These are phyloP conservation scores for Solanum sejunctum DNA, from an alignment of 257 asterid genomes.

Conservation along the genomic window DNA sequence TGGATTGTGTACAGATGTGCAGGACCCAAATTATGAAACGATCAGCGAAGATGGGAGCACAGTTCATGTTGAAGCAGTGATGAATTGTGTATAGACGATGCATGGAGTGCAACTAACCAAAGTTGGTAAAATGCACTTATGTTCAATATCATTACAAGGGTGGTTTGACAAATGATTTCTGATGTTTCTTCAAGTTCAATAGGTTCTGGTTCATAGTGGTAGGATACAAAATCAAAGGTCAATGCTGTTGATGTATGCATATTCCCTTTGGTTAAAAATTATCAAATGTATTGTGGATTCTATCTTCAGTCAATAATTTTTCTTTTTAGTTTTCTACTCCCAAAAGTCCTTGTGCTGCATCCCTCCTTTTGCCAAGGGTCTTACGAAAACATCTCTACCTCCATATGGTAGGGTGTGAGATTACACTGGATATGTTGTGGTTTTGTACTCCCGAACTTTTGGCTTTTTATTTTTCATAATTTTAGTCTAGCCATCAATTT, in stretches of 20 bases:
- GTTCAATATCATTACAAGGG: neutral
- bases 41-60: conserved; percentile 23
- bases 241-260: neutral
- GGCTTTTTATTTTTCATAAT: conserved; percentile 11
- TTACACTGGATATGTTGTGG: neutral
- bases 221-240: neutral
- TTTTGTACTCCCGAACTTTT: conserved; percentile 1
- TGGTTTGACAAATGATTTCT: neutral
- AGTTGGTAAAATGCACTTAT: neutral
- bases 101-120: neutral
- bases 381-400: neutral
- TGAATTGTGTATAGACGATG: conserved; percentile 6
- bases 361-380: neutral
- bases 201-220: conserved; percentile 2
- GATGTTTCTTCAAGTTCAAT: neutral
- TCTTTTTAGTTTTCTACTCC: neutral
- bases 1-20: conserved; percentile 22
- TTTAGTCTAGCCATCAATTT: neutral
- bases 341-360: neutral
- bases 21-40: conserved; percentile 35
- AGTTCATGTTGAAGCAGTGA: conserved; percentile 20
- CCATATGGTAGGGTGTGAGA: neutral
- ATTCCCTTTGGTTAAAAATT: conserved; percentile 8
- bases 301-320: neutral
- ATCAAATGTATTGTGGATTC: conserved; percentile 12